phyloP scores from a whole-genome alignment of 2,329 filamentous ascomycete species.

The Colletotrichum sansevieriae region DNA sequence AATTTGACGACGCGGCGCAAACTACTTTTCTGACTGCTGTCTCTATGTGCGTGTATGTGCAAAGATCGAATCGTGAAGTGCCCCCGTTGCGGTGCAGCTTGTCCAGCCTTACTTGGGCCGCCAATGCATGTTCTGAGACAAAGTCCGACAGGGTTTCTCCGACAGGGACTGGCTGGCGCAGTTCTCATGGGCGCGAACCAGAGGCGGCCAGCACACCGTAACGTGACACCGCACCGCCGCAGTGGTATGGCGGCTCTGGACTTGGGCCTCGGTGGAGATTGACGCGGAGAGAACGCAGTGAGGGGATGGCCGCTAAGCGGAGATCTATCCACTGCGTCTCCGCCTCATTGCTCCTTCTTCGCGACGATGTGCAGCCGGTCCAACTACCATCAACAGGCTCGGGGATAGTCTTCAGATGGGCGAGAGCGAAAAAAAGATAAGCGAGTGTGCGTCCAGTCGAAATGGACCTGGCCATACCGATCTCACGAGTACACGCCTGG shows the following conservation, averaged over 20 bases:
- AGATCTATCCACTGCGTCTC: no score
- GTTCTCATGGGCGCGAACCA: not conserved
- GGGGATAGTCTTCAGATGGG: no score
- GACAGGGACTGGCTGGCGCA: constrained; percentile 13
- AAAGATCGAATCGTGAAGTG: constrained; percentile 6
- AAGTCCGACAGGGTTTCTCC: constrained; percentile 15
- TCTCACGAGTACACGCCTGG: not conserved
- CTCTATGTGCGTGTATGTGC: not conserved
- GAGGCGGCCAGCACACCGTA: constrained; percentile 9
- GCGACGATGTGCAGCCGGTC: no score
- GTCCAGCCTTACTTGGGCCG: constrained; percentile 15
- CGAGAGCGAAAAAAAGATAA: not conserved
- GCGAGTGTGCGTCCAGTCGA: not conserved
- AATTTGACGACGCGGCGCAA: no score
- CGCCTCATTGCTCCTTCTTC: no score
- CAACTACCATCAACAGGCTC: no score
- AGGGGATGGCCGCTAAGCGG: no score
- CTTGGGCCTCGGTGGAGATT: not conserved
- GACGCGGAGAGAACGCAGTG: not conserved
- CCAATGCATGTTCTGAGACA: constrained; percentile 36
- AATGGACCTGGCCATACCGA: not conserved
- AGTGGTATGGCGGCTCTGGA: not conserved
- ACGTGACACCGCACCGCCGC: not conserved
- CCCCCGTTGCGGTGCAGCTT: constrained; percentile 14
- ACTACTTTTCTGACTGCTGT: not conserved